Base-by-base conservation (phyloP, 371 early-diverging fungal genomes). In the Globomyces sp. region DNA sequence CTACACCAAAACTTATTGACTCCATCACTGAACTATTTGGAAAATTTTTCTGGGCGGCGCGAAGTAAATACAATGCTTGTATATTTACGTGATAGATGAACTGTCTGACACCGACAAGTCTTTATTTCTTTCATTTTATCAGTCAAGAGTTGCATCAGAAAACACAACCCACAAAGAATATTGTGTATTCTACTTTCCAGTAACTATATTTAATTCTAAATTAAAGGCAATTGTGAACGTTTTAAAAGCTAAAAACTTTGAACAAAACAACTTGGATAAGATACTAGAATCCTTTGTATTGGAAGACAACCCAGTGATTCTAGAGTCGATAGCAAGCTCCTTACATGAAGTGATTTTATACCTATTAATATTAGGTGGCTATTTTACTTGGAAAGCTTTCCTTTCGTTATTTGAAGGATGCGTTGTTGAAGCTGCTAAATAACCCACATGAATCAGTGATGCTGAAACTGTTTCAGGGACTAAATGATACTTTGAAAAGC, bases 81-180 rank as follows among this genome's bases (percentile, higher is more conserved):
- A 24, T 24, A 24, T 24, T 24, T 24, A 24, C 24, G 24, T 24
- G 24, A 24, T 6, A 43, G 48, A 60, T 4, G 49, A 60, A 43
- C 24, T 47, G 24, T 42, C 34, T 36, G 60, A 60, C 3, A 3
- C 37, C 34, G 60, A 60, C 5, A 49, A 34, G 24, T 42, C 5
- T 8, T 60, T 36, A 42, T 46, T 60, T 43, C 43, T 60, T 34
- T 4, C 60, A 8, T 49, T 36, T n/a, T 49, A 49, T 44, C 60
- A 60, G 43, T 42, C 46, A 60, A 40, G 34, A 13, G 24, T 44
- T 42, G 48, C n/a, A 43, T 60, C 60, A 41, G 37, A n/a, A 5
- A 44, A 60, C n/a, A 9, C 34, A 44, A 47, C 39, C 43, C 34
- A 37, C 13, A 41, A 40, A 37, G 6, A 13, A 39, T 37, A 10